These are phyloP conservation scores for Dothiorella sarmentorum DNA, from an alignment of 2,329 filamentous ascomycete species.

Conservation along the genomic window DNA sequence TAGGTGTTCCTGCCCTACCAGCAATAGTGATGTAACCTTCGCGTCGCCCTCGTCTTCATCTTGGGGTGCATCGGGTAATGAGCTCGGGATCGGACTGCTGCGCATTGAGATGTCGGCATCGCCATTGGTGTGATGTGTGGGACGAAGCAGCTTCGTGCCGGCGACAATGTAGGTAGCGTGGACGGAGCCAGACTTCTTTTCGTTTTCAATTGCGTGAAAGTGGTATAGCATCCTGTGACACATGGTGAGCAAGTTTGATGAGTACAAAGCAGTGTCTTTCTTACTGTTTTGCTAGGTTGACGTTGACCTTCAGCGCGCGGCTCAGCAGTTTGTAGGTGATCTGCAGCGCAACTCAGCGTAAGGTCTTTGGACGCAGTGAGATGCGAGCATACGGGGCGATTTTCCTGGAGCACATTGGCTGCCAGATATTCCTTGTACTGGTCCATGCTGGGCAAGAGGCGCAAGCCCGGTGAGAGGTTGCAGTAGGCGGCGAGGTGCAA, in stretches of 20 bases:
- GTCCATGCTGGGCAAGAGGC: slow-evolving; percentile 42
- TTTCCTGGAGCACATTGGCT: slow-evolving; percentile 71
- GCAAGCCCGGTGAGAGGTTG: neutral
- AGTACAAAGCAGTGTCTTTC: slow-evolving; percentile 31
- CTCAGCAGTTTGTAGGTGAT: slow-evolving; percentile 85
- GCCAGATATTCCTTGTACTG: slow-evolving; percentile 69
- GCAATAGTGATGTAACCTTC: slow-evolving; percentile 57
- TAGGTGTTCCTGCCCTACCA: slow-evolving; percentile 71
- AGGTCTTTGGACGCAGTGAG: slow-evolving; percentile 26
- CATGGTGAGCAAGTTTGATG: slow-evolving; percentile 22
- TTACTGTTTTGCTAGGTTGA: slow-evolving; percentile 84
- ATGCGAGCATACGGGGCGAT: slow-evolving; percentile 58
- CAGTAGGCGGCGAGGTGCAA: neutral
- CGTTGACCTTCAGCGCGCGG: slow-evolving; percentile 76
- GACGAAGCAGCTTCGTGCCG: slow-evolving; percentile 56
- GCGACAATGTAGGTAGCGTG: slow-evolving; percentile 90
- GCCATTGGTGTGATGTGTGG: neutral
- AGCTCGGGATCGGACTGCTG: slow-evolving; percentile 66
- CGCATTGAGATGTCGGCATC: slow-evolving; percentile 64
- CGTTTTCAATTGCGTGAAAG: slow-evolving; percentile 76
- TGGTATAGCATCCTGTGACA: slow-evolving; percentile 73
- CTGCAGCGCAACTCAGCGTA: slow-evolving; percentile 43
- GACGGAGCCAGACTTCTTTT: slow-evolving; percentile 68
- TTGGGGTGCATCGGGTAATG: slow-evolving; percentile 38
- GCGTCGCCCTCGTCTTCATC: slow-evolving; percentile 47